phyloP scores from a whole-genome alignment of 352 stramenopile species.

The Plasmopara muralis region DNA sequence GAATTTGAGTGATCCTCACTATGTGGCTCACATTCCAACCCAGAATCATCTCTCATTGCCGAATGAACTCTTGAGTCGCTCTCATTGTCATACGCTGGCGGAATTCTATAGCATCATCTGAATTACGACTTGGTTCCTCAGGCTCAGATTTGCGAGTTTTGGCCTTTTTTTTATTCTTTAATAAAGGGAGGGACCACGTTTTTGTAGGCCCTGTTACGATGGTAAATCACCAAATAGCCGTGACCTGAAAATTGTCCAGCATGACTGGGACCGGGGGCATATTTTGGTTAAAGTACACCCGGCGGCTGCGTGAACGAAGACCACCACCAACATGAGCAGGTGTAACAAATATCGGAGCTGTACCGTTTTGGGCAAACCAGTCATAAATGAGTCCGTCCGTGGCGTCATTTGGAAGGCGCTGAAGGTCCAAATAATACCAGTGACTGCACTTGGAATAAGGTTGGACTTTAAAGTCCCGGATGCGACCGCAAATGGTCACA shows the following conservation, averaged over 20 bases:
- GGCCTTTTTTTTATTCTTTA: neutral
- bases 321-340: neutral
- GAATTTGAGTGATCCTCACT: too few species aligned
- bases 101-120: too few species aligned
- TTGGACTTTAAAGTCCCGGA: neutral
- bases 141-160: neutral
- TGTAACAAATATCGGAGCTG: neutral
- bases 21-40: too few species aligned
- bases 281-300: too few species aligned
- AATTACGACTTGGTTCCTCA: too few species aligned
- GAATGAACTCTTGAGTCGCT: too few species aligned
- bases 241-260: neutral
- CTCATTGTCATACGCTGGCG: too few species aligned
- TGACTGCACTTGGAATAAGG: neutral
- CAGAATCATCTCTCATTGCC: too few species aligned
- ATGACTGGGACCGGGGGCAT: too few species aligned
- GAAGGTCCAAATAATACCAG: conserved; percentile 1
- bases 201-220: neutral
- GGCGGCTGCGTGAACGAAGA: too few species aligned
- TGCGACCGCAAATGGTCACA: neutral
- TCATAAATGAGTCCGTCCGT: neutral
- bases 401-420: neutral
- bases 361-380: neutral
- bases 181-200: neutral
- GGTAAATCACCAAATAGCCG: neutral